Base-by-base conservation (phyloP, 2,329 filamentous ascomycete genomes). In the Ascomycota sp. region DNA sequence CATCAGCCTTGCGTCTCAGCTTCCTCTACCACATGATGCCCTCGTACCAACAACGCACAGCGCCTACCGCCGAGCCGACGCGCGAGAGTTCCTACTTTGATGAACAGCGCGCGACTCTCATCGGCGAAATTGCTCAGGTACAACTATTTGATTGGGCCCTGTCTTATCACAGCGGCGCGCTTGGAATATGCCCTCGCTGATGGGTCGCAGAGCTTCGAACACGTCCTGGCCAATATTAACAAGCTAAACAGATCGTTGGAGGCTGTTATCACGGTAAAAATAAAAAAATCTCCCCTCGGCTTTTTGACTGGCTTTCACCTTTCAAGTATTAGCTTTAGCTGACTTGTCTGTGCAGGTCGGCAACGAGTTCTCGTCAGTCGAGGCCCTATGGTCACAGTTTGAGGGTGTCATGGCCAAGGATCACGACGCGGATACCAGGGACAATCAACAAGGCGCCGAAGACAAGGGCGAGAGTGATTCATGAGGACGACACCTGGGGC, bases 331-430 rank as follows among this genome's bases (percentile, higher is more conserved):
- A 21, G 16, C 16, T 3, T 5, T 21, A 21, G 16, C 16, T 21
- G 16, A 21, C 28, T 9, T 29, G 9, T 12, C 6, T 29, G 9
- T 29, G 16, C 35, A 81, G 74, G 75, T 98, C 34, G 89, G 89
- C 28, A 92, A 92, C 55, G 89, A 98, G 49, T 93, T 98, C 56
- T 76, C 79, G n/a, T 84, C 82, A 4, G 89, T 98, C 30, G 89
- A 98, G 54, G 83, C 82, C 25, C 66, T 98, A 11, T 98, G 89
- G 89, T 91, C 80, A 29, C 82, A 92, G 47, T 95, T 98, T 49
- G 89, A 98, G 58, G 79, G 76, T 43, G 84, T 95, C 44, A 95
- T 93, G 84, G 80, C 71, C 7, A 80, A 76, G 47, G 67, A 76
- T 36, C 59, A 43, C 33, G 50, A 40, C 31, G 41, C 41, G 6